Percentiles rank a stretch among this genome's conserved stretches.
Evolutionary conservation across 139 green algal species (phyloP).

Genomic region (Picochlorum sp.): DNA sequence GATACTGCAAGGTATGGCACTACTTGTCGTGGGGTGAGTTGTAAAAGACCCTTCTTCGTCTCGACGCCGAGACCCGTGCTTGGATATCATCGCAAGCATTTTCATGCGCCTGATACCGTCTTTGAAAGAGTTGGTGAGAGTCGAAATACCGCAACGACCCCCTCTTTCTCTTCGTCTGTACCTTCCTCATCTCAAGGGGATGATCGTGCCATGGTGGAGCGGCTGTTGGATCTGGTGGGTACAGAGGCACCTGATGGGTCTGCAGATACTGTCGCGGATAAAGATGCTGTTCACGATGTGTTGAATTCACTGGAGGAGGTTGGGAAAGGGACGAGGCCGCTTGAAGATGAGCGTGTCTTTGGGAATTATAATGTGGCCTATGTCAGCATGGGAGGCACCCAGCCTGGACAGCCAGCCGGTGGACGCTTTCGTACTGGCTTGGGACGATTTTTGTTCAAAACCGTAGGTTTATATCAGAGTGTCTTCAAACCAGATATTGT

Average conservation of each 20-base stretch:
- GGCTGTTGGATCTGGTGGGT: neutral
- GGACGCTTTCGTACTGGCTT: slow-evolving; percentile 52
- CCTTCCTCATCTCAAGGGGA: no score
- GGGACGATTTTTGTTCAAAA: slow-evolving; percentile 56
- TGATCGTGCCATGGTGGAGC: neutral
- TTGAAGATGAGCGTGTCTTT: slow-evolving; percentile 57
- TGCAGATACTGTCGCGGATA: neutral
- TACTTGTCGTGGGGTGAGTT: no score
- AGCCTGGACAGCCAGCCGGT: slow-evolving; percentile 46
- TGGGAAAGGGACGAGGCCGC: slow-evolving; percentile 42
- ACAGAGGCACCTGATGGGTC: neutral
- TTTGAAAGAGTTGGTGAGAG: no score
- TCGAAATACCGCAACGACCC: no score
- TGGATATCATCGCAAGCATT: no score
- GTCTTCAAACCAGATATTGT: slow-evolving; percentile 61
- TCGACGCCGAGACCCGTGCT: no score
- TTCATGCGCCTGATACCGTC: no score
- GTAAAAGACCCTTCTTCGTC: no score
- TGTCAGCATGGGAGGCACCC: slow-evolving; percentile 21
- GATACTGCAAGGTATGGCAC: no score
- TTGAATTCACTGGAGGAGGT: slow-evolving; percentile 38
- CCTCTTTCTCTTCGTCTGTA: no score
- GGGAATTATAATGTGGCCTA: slow-evolving; percentile 69
- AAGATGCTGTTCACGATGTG: slow-evolving; percentile 24
- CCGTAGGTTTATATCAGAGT: slow-evolving; percentile 53